phyloP scores from a whole-genome alignment of 176 grass and related monocot genomes.

The Otatea glauca region DNA sequence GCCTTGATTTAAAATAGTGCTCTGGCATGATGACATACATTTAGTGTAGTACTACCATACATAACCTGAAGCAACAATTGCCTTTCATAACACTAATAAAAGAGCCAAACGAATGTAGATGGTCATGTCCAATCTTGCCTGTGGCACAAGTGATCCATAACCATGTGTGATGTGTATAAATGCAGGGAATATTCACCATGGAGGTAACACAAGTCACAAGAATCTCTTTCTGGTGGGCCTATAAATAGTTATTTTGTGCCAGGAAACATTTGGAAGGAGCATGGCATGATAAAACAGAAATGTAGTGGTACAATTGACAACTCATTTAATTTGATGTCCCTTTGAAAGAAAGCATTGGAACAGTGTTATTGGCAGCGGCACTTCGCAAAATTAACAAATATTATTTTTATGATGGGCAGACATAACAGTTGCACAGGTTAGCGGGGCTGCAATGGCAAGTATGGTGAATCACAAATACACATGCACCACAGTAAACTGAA shows the following conservation, averaged over 20 bases:
- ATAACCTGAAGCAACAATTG: not conserved
- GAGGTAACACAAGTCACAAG: not conserved
- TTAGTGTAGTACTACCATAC: not conserved
- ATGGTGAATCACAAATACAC: conserved; percentile 1
- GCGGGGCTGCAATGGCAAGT: not conserved
- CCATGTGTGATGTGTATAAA: not conserved
- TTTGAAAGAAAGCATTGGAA: not conserved
- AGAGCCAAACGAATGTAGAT: not conserved
- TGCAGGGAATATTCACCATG: not conserved
- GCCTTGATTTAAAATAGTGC: not conserved
- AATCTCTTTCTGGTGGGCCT: not conserved
- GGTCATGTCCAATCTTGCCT: not conserved
- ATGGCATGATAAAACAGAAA: not conserved
- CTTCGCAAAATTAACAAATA: not conserved
- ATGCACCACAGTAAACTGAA: not conserved
- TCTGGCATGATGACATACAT: not conserved
- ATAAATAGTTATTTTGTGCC: not conserved
- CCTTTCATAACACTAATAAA: not conserved
- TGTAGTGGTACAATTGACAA: not conserved
- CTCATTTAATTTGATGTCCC: not conserved
- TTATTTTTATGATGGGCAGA: not conserved
- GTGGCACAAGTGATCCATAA: not conserved
- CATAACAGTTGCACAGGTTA: not conserved
- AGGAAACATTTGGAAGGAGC: not conserved
- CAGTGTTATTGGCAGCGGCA: not conserved